Evolutionary conservation across 2,329 filamentous ascomycete genomes (phyloP).

Genomic region (Knoxdaviesia capensis): DNA sequence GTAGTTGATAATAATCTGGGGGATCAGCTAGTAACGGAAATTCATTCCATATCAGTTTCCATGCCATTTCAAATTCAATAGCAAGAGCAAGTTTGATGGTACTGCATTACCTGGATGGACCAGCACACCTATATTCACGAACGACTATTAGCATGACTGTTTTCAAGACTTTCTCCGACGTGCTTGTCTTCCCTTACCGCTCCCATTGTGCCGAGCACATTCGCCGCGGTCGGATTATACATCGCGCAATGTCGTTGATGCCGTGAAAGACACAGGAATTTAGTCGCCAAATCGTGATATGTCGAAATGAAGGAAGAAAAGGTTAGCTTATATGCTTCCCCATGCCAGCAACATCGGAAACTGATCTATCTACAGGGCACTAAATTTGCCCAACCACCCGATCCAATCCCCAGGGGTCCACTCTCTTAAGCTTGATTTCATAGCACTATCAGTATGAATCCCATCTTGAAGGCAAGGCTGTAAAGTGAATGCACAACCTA

Average conservation of each 20-base stretch:
- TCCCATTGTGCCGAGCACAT: conserved; percentile 37
- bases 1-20: conserved; percentile 50
- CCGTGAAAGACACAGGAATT: no score
- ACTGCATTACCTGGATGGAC: conserved; percentile 34
- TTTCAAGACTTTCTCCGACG: neutral
- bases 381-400: no score
- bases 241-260: conserved; percentile 13
- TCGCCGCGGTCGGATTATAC: conserved; percentile 33
- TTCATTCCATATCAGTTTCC: neutral
- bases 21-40: conserved; percentile 29
- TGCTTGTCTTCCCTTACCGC: conserved; percentile 19
- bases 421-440: no score
- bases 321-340: no score
- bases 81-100: neutral
- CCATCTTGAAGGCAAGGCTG: no score
- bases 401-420: no score
- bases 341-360: no score
- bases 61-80: neutral
- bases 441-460: no score
- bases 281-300: no score
- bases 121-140: conserved; percentile 27
- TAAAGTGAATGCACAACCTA: no score
- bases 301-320: no score
- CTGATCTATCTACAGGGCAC: no score
- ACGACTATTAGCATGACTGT: neutral